Evolutionary conservation across 306 rosid species (phyloP), one percentile per base, ranked within the genome.

Genomic region (Hylodesmum podocarpum): DNA sequence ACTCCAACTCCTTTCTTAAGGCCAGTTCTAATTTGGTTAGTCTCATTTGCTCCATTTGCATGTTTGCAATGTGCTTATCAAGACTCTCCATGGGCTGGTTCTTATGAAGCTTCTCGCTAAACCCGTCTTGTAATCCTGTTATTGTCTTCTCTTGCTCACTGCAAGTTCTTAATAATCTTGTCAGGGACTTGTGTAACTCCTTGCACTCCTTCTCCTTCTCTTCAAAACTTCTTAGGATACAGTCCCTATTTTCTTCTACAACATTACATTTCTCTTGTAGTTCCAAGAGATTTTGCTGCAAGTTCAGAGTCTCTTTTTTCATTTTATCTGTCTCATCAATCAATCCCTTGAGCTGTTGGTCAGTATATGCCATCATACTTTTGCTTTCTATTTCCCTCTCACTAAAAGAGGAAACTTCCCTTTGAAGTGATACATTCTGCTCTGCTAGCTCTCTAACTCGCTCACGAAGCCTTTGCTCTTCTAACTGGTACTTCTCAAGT

Each of bases 381-480:
- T 64, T 88, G 62, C 76, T 87, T 84, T 90, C 97, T 16, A 86
- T 72, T 83, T 90, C 97, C 87, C 84, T 90, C 83, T 72, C 96
- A 64, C 78, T 79, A 71, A 84, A 83, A 47, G 94, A 81, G 64
- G 97, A 89, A 46, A 92, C 93, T 66, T 90, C 97, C 88, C 94
- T 90, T 78, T 92, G 99, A 80, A 95, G 91, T 5, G 97, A 90
- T 43, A 95, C 99, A 82, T 95, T 95, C 81, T 90, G 96, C 84
- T 95, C 97, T 13, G 99, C 99, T 27, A 92, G 99, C 91, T 92
- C 99, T 91, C 99, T 87, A 79, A 95, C 97, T 69, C 97, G 83
- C 69, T 91, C 97, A 12, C 99, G 97, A 37, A 92, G 97, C 86
- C 91, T 91, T 76, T 88, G 87, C 83, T 95, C 99, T 82, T 95